phyloP scores from a whole-genome alignment of 75 land plant species.

The Chamaecyparis obtusa region DNA sequence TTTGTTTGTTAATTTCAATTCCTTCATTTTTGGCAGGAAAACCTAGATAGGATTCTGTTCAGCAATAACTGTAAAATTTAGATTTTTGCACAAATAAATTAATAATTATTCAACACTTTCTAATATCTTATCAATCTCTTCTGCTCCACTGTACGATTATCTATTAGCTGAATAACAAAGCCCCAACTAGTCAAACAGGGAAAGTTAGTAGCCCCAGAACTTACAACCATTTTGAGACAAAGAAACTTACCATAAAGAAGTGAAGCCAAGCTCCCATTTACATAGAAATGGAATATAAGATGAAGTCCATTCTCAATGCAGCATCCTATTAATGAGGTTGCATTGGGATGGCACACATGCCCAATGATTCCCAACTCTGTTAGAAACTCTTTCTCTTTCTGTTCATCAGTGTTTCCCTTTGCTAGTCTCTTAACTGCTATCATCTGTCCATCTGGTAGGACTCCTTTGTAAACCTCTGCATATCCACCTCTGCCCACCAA shows the following conservation, averaged over 20 bases:
- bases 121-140: neutral
- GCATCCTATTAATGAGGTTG: slow-evolving; percentile 62
- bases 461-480: slow-evolving; percentile 87
- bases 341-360: slow-evolving; percentile 81
- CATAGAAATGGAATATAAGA: slow-evolving; percentile 77
- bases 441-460: slow-evolving; percentile 47
- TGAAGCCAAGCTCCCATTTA: slow-evolving; percentile 71
- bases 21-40: neutral
- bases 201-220: neutral
- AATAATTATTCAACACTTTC: neutral
- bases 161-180: neutral
- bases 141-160: neutral
- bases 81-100: neutral
- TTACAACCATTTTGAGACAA: neutral
- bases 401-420: slow-evolving; percentile 58
- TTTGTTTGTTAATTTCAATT: neutral
- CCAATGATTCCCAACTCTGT: slow-evolving; percentile 87
- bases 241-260: slow-evolving; percentile 68
- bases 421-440: slow-evolving; percentile 85
- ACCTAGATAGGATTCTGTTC: neutral
- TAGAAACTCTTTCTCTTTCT: slow-evolving; percentile 78
- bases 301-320: slow-evolving; percentile 89
- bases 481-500: slow-evolving; percentile 90
- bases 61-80: neutral
- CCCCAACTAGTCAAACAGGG: neutral